phyloP scores from a whole-genome alignment of 1,284 basidiomycete genomes.

The Pholiota adiposa region DNA sequence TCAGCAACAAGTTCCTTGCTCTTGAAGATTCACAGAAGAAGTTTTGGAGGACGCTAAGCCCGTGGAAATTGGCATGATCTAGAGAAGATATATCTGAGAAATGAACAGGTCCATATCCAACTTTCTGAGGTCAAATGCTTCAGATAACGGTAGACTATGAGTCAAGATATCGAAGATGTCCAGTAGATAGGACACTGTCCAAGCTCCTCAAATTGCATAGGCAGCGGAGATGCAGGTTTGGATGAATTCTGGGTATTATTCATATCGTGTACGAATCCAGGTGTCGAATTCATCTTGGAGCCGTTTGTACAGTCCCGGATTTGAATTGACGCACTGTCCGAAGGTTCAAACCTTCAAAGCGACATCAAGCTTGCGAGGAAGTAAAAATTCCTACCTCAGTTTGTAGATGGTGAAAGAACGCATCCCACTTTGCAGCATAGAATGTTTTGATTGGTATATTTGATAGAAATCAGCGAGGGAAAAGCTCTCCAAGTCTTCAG shows the following conservation, averaged over 20 bases:
- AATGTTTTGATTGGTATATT: neutral
- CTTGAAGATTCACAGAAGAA: neutral
- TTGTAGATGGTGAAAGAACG: neutral
- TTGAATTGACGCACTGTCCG: neutral
- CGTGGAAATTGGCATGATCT: no score
- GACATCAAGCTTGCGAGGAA: neutral
- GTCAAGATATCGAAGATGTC: neutral
- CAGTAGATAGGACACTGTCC: neutral
- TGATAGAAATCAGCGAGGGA: neutral
- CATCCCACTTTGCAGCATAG: neutral
- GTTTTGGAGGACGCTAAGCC: no score
- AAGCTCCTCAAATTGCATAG: neutral
- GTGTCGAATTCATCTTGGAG: neutral
- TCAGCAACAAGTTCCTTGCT: neutral
- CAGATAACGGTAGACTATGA: neutral
- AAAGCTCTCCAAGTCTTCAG: neutral
- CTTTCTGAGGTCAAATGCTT: neutral
- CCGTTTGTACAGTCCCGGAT: neutral
- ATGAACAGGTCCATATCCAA: neutral
- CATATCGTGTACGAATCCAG: neutral
- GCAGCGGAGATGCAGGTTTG: neutral
- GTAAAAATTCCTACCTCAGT: neutral
- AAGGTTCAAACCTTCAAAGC: neutral
- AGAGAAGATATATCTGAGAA: neutral
- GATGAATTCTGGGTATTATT: neutral